Conservation (phyloP, 768 basidiomycete genomes). For the Termitomyces sp. region DNA sequence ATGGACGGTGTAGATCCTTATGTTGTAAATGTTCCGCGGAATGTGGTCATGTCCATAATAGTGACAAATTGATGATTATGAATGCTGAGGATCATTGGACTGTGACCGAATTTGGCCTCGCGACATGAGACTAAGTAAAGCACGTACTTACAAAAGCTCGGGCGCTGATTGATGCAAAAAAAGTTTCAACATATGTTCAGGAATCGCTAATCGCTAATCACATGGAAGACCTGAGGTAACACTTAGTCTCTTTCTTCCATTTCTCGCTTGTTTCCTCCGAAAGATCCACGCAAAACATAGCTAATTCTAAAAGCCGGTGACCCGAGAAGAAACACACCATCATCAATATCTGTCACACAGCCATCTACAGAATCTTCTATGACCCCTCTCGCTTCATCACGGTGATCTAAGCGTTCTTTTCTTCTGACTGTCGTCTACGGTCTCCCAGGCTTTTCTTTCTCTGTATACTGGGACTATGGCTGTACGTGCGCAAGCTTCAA, state of each 20-base stretch:
- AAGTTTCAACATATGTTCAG: background rate
- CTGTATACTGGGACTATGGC: conserved; percentile 36
- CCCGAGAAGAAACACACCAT: background rate
- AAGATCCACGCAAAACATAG: background rate
- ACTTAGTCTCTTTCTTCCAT: background rate
- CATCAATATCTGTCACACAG: conserved; percentile 17
- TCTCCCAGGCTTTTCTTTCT: background rate
- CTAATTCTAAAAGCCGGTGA: background rate
- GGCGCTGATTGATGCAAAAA: background rate
- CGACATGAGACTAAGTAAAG: background rate
- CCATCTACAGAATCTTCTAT: conserved; percentile 8
- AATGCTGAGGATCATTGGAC: background rate
- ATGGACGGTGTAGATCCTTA: background rate
- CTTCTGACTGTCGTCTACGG: background rate
- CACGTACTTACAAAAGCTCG: background rate
- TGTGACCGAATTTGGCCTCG: background rate
- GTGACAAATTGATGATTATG: background rate
- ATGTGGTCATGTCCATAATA: background rate
- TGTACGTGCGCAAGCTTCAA: conserved; percentile 62
- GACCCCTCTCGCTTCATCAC: background rate
- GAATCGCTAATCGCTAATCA: background rate
- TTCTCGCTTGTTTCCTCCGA: background rate
- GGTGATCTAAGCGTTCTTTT: background rate
- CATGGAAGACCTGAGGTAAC: background rate
- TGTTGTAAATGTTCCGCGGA: background rate